Evolutionary conservation across 768 basidiomycete genomes (phyloP), one percentile per base, ranked within the genome.

Genomic region (Dioszegia crocea): DNA sequence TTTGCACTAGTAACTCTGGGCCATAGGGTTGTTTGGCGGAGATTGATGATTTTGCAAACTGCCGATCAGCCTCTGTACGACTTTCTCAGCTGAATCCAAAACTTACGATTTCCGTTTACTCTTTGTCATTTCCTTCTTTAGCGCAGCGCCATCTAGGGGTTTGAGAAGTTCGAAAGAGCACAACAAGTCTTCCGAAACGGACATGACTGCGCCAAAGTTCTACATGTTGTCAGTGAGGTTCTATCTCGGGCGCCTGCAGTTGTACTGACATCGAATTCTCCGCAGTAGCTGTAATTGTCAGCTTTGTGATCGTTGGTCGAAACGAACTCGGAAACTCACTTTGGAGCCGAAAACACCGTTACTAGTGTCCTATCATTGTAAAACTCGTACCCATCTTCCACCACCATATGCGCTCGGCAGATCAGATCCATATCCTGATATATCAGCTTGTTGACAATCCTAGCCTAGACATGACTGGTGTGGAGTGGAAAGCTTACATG

Each of bases 351-450:
- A 79, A 99, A 99, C 56, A 99, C 92, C 0, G 96, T 99, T 53
- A 99, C 96, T 66, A 99, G 79, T 47, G 96, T 97, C 66, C 96
- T 84, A 71, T 99, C 96, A 70, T 98, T 97, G 90, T 96, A 99
- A 75, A 99, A 99, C 80, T 99, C 96, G 74, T 98, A 97, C 8
- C 94, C 94, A 72, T 75, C 73, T 45, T 99, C 96, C 62, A 99
- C 96, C 44, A 99, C 96, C 96, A 98, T 98, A 79, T 99, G 96
- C 49, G 96, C 96, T 49, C 96, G 87, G 81, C 96, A 98, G 79
- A 99, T 98, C 63, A 99, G 82, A 79, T 99, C 94, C 88, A 99
- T 97, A 78, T 99, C 94, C 75, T 76, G 41, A 14, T 29, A 11
- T n/a, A 52, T 62, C 61, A 62, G 61, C 56, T 30, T n/a, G n/a